phyloP scores from a whole-genome alignment of 306 rosid species.

The Glycine soja region DNA sequence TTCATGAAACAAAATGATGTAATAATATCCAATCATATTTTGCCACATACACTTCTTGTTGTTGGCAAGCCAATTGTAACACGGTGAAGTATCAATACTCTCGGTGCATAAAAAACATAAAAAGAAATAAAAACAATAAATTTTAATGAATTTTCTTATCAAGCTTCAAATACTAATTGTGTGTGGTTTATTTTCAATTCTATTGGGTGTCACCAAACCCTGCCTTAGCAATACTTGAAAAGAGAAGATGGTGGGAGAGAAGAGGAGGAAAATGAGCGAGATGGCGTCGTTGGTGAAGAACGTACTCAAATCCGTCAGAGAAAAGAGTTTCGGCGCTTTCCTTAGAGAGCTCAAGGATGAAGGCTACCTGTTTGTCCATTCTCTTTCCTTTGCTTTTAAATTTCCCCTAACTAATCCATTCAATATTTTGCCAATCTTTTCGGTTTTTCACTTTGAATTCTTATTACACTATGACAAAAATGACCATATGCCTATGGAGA shows the following conservation, averaged over 20 bases:
- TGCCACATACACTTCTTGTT: conserved; percentile 48
- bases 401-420: not conserved
- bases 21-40: conserved; percentile 42
- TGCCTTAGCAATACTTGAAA: too few relatives aligned
- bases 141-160: too few relatives aligned
- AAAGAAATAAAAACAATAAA: too few relatives aligned
- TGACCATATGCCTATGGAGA: too few relatives aligned
- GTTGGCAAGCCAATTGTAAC: not conserved
- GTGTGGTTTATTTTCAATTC: too few relatives aligned
- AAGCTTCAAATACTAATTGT: too few relatives aligned
- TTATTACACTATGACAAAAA: too few relatives aligned
- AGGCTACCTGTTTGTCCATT: conserved; percentile 69
- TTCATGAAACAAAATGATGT: conserved; percentile 51
- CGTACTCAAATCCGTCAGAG: conserved; percentile 66
- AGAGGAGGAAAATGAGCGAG: too few relatives aligned
- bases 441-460: not conserved
- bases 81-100: not conserved
- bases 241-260: too few relatives aligned
- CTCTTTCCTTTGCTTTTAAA: not conserved
- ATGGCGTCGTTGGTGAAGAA: conserved; percentile 92
- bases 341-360: conserved; percentile 75
- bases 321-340: conserved; percentile 75
- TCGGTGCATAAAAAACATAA: too few relatives aligned
- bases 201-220: too few relatives aligned
- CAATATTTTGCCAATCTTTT: conserved; percentile 6